These are phyloP conservation scores for Daldinia sp. DNA, from an alignment of 2,329 filamentous ascomycete species.

Conservation along the genomic window DNA sequence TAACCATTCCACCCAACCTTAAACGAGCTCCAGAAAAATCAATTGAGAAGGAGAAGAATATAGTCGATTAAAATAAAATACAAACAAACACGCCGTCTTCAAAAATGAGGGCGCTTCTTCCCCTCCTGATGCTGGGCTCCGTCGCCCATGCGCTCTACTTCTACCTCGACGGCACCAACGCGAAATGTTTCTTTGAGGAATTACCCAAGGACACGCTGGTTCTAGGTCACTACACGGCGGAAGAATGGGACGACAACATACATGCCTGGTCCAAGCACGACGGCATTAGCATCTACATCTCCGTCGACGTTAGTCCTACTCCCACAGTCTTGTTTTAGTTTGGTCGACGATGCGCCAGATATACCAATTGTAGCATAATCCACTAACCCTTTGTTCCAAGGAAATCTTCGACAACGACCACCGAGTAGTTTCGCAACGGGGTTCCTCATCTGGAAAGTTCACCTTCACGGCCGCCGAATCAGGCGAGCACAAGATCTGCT, in stretches of 20 bases:
- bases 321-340: too few species aligned
- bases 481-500: constrained; percentile 97
- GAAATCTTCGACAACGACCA: constrained; percentile 98
- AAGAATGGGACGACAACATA: constrained; percentile 79
- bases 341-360: too few species aligned
- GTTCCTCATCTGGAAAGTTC: constrained; percentile 79
- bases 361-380: not conserved
- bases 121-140: constrained; percentile 71
- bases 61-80: not conserved
- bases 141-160: constrained; percentile 88
- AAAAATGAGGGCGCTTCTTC: constrained; percentile 67
- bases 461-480: constrained; percentile 94
- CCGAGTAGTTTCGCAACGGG: constrained; percentile 89
- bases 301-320: constrained; percentile 73
- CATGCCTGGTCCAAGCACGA: constrained; percentile 76
- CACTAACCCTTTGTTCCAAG: constrained; percentile 49
- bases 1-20: constrained; percentile 4
- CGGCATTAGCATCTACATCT: constrained; percentile 84
- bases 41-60: constrained; percentile 19
- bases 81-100: not conserved
- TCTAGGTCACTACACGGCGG: constrained; percentile 88
- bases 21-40: not conserved
- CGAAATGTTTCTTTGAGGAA: constrained; percentile 98
- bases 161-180: constrained; percentile 84
- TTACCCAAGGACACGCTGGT: constrained; percentile 97